Conservation (phyloP, 2,329 filamentous ascomycete species). For the Aspergillus carbonarius region DNA sequence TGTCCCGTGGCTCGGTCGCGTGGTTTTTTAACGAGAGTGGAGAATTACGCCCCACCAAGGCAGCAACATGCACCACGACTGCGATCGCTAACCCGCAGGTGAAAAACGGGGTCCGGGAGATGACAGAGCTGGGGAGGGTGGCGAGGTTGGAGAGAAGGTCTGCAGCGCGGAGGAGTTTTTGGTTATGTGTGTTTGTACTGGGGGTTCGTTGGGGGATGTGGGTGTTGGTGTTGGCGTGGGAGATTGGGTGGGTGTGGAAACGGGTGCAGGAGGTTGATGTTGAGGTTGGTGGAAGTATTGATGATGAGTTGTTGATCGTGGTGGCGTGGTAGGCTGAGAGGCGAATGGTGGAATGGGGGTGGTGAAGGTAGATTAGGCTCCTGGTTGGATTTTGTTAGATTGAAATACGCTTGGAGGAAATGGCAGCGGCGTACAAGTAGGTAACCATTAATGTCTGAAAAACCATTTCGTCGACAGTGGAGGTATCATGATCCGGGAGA, state of each 20-base stretch:
- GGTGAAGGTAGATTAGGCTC: slow-evolving; percentile 67
- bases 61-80: slow-evolving; percentile 72
- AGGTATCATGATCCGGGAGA: slow-evolving; percentile 65
- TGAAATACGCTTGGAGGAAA: background rate
- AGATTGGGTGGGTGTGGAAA: slow-evolving; percentile 3
- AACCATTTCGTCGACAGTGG: slow-evolving; percentile 64
- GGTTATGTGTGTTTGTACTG: slow-evolving; percentile 55
- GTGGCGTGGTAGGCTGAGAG: slow-evolving; percentile 22
- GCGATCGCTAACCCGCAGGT: slow-evolving; percentile 72
- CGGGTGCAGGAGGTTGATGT: slow-evolving; percentile 11
- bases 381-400: slow-evolving; percentile 6
- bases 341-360: slow-evolving; percentile 66
- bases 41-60: slow-evolving; percentile 40
- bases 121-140: slow-evolving; percentile 52
- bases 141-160: slow-evolving; percentile 72
- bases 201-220: background rate
- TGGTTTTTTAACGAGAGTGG: background rate
- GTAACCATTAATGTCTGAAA: slow-evolving; percentile 33
- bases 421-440: slow-evolving; percentile 24
- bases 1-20: background rate
- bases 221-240: background rate
- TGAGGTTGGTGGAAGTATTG: background rate
- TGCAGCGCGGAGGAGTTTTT: slow-evolving; percentile 75
- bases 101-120: slow-evolving; percentile 74
- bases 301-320: background rate